Percentiles rank a stretch among this genome's conserved stretches.
These are phyloP conservation scores for Clonostachys solani DNA, from an alignment of 2,329 filamentous ascomycete species.

Conservation along the genomic window DNA sequence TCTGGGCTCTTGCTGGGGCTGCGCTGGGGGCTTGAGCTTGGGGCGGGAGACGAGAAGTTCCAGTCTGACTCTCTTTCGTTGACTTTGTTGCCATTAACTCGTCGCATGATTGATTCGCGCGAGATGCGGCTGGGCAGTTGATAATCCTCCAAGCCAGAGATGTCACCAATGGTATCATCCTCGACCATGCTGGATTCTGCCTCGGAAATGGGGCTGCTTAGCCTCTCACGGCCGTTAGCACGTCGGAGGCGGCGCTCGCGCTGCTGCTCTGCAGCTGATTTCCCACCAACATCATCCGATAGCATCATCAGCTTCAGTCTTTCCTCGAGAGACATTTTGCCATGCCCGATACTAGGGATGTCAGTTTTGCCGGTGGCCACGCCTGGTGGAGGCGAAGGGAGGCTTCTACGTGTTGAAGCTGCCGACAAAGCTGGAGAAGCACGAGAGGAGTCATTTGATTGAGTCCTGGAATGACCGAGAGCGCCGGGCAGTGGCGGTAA, in stretches of 20 bases:
- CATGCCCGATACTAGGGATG: slow-evolving; percentile 68
- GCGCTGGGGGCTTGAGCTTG: slow-evolving; percentile 54
- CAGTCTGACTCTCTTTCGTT: slow-evolving; percentile 58
- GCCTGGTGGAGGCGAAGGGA: slow-evolving; percentile 71
- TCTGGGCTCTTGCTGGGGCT: slow-evolving; percentile 42
- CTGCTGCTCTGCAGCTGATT: slow-evolving; percentile 60
- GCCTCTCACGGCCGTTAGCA: slow-evolving; percentile 47
- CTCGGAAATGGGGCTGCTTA: slow-evolving; percentile 35
- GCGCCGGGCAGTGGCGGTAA: slow-evolving; percentile 76
- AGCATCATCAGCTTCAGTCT: slow-evolving; percentile 86
- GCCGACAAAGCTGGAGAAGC: slow-evolving; percentile 62
- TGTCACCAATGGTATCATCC: slow-evolving; percentile 56
- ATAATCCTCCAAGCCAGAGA: slow-evolving; percentile 57
- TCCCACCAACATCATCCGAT: slow-evolving; percentile 57
- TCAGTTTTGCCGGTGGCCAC: slow-evolving; percentile 67
- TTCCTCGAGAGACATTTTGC: slow-evolving; percentile 81
- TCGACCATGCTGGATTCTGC: slow-evolving; percentile 38
- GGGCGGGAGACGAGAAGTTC: slow-evolving; percentile 58
- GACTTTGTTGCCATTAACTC: slow-evolving; percentile 65
- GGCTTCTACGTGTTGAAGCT: slow-evolving; percentile 68
- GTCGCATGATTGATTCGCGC: slow-evolving; percentile 86
- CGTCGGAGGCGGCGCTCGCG: slow-evolving; percentile 66
- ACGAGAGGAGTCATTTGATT: slow-evolving; percentile 39
- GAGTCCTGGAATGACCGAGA: slow-evolving; percentile 32
- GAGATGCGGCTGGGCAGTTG: slow-evolving; percentile 77